Percentiles rank a stretch among this genome's conserved stretches.
These are phyloP conservation scores for Fusarium abutilonis DNA, from an alignment of 2,329 filamentous ascomycete genomes.

Conservation along the genomic window DNA sequence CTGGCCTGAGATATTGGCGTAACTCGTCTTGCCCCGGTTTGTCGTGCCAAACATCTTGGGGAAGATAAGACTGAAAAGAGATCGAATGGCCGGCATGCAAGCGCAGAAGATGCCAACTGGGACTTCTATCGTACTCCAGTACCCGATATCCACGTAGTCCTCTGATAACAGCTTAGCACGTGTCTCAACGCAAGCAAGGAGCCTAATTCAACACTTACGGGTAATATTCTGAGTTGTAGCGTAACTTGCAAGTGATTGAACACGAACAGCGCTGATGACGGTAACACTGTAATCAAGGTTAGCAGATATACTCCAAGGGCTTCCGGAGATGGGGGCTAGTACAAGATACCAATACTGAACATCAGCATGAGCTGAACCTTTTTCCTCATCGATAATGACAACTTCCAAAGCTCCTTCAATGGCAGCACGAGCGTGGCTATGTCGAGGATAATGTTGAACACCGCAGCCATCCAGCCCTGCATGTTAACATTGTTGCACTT, in stretches of 20 bases:
- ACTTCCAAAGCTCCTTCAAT: conserved; percentile 6
- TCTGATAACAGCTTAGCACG: conserved; percentile 16
- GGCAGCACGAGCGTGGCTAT: conserved; percentile 40
- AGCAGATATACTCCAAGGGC: not conserved
- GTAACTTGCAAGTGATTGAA: conserved; percentile 17
- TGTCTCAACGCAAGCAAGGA: not conserved
- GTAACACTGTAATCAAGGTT: conserved; percentile 10
- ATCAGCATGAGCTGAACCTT: conserved; percentile 28
- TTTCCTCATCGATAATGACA: conserved; percentile 14
- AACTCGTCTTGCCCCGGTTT: conserved; percentile 13
- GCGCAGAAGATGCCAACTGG: conserved; percentile 46
- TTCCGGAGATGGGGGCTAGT: rapidly evolving
- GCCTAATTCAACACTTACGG: not conserved
- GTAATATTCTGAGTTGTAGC: conserved; percentile 24
- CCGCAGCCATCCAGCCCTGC: conserved; percentile 59
- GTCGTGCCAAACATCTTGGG: conserved; percentile 32
- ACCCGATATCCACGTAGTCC: conserved; percentile 41
- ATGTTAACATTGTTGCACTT: conserved; percentile 59
- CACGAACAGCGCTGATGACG: conserved; percentile 13
- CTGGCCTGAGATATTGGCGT: conserved; percentile 27
- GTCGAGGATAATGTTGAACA: conserved; percentile 60
- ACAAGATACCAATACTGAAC: conserved; percentile 27
- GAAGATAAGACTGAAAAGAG: conserved; percentile 29
- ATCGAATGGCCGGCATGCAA: conserved; percentile 44
- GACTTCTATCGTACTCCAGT: conserved; percentile 47